Conservation (phyloP, 805 yeast genomes). For the Wickerhamomyces queroliae region DNA sequence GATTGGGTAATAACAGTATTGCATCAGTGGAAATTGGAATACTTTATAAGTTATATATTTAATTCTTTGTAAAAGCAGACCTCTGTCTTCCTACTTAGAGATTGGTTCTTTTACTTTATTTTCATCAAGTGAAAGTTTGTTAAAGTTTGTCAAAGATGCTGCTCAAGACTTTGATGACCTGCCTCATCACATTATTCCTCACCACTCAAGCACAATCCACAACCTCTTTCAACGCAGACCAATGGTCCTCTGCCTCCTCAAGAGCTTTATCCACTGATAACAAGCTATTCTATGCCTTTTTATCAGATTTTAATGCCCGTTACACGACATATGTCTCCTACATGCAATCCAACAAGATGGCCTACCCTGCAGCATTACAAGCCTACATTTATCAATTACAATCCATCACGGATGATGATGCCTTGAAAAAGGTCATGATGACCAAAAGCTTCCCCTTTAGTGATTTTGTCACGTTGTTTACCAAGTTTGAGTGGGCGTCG, state of each 20-base stretch:
- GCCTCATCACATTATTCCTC: background rate
- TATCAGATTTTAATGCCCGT: conserved; percentile 14
- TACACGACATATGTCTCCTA: conserved; percentile 12
- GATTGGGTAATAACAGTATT: too few relatives aligned
- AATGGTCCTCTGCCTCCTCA: conserved; percentile 15
- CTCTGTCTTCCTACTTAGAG: too few relatives aligned
- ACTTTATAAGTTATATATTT: too few relatives aligned
- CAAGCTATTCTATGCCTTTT: conserved; percentile 14
- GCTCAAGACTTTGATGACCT: too few relatives aligned
- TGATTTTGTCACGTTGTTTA: conserved; percentile 29
- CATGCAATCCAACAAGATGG: conserved; percentile 20
- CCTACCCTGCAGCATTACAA: conserved; percentile 28
- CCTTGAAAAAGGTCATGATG: conserved; percentile 22
- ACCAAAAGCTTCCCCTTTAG: conserved; percentile 27
- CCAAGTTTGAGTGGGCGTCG: conserved; percentile 20
- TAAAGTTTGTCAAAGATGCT: too few relatives aligned
- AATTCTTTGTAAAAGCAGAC: too few relatives aligned
- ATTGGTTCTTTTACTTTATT: too few relatives aligned
- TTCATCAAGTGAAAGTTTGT: too few relatives aligned
- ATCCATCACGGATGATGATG: conserved; percentile 18
- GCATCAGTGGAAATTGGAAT: too few relatives aligned
- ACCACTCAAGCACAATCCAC: conserved; percentile 5
- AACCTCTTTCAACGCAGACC: conserved; percentile 6
- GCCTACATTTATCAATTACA: conserved; percentile 28
- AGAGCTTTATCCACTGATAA: conserved; percentile 16